Base-by-base conservation (phyloP, 257 asterid genomes). In the Coffea canephora region DNA sequence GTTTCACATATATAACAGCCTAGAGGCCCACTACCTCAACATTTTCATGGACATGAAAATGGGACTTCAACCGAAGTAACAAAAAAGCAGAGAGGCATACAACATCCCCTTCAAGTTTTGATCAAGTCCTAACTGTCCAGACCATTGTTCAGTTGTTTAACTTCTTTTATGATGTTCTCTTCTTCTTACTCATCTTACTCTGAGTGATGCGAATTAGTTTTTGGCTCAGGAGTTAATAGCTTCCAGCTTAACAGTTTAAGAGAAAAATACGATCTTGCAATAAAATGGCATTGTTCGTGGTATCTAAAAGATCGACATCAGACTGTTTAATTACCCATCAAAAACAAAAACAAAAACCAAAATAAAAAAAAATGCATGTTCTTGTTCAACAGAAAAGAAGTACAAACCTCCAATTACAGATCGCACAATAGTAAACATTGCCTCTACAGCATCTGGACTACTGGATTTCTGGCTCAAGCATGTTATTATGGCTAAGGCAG, bases 391-490 rank as follows among this genome's bases (percentile, higher is more conserved):
- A 31, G 13, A 69, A 76, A 16, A 75, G 34, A 73, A 68, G 57
- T 12, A 85, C 94, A 82, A 57, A 94, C 99, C 99, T 92, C 94
- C 97, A 80, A 92, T 70, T 66, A 92, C 91, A 75, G 94, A 85
- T 88, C 89, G 92, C 82, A 94, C 85, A 55, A 92, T 84, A 84
- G 83, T 84, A 85, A 91, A 89, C 97, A 96, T 94, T 75, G 91
- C 91, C 85, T 92, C 98, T 34, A 96, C 83, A 78, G 92, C 93
- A 86, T 96, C 99, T 83, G 99, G 99, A 85, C 92, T 94, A 87
- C 97, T 96, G 62, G 98, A 94, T 87, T 92, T 93, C 83, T 87
- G 89, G 88, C 98, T 91, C 90, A 96, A 89, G 88, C 92, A 90
- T 86, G 88, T 88, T 83, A 96, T 81, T 77, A 94, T 89, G 76